These are phyloP conservation scores for Spergularia azorica DNA, from an alignment of 179 eudicot species.

Conservation along the genomic window DNA sequence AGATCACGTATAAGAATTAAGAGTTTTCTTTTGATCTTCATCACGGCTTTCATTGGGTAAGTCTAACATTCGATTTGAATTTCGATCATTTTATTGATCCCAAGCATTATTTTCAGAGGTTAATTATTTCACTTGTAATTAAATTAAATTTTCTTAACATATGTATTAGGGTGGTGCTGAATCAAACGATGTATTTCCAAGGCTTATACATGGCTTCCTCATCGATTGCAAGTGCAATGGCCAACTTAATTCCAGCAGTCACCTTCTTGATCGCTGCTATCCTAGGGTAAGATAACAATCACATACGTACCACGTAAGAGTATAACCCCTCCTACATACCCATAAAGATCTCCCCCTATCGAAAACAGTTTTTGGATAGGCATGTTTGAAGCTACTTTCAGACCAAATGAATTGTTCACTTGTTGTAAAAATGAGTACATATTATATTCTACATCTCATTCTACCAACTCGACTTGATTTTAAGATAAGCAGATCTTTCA, in stretches of 20 bases:
- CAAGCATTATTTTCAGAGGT: background rate
- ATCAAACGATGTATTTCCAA: slow-evolving; percentile 53
- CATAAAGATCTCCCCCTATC: no score
- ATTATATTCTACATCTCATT: no score
- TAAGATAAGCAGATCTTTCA: no score
- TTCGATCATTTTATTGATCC: background rate
- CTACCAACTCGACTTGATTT: no score
- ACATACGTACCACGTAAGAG: background rate
- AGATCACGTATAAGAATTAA: slow-evolving; percentile 36
- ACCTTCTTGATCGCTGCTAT: slow-evolving; percentile 54
- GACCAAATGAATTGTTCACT: no score
- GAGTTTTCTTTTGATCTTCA: slow-evolving; percentile 53
- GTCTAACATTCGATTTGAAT: background rate
- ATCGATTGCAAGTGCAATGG: slow-evolving; percentile 57
- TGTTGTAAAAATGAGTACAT: no score
- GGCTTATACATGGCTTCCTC: slow-evolving; percentile 68
- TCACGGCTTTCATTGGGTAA: slow-evolving; percentile 65
- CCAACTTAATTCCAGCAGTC: slow-evolving; percentile 62
- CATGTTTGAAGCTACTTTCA: no score
- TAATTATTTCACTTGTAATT: no score
- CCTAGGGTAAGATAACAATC: slow-evolving; percentile 44
- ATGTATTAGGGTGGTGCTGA: slow-evolving; percentile 45
- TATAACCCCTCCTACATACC: no score
- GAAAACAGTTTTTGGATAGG: no score
- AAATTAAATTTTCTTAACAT: background rate